phyloP scores from a whole-genome alignment of 352 stramenopile genomes.

The Phytophthora fragariaefolia region DNA sequence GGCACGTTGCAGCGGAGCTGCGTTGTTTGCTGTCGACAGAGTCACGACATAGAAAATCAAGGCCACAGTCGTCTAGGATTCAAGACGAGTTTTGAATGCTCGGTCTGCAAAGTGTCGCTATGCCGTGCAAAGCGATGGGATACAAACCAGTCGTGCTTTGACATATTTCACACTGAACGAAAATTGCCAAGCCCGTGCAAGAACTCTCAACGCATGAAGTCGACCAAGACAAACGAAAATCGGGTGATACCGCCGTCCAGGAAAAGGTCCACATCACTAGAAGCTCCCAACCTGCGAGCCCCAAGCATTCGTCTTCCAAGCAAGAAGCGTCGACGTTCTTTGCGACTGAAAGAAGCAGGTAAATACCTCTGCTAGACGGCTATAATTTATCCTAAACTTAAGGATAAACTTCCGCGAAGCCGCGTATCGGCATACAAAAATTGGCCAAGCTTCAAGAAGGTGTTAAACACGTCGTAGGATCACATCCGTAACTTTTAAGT shows the following conservation, averaged over 20 bases:
- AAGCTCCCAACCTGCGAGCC: not conserved
- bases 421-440: too few species aligned
- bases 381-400: not conserved
- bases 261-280: not conserved
- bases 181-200: not conserved
- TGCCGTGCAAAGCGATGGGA: not conserved
- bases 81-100: not conserved
- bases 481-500: too few species aligned
- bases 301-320: not conserved
- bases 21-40: not conserved
- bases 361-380: not conserved
- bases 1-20: not conserved
- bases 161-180: not conserved
- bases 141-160: not conserved
- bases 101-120: not conserved
- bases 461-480: too few species aligned
- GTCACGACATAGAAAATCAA: not conserved
- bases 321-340: not conserved
- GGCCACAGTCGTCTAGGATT: not conserved
- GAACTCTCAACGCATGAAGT: not conserved
- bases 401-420: too few species aligned
- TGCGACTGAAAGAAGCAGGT: not conserved
- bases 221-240: not conserved
- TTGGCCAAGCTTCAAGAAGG: too few species aligned
- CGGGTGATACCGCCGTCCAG: not conserved